phyloP scores from a whole-genome alignment of 768 basidiomycete species.

The Suillus decipiens region DNA sequence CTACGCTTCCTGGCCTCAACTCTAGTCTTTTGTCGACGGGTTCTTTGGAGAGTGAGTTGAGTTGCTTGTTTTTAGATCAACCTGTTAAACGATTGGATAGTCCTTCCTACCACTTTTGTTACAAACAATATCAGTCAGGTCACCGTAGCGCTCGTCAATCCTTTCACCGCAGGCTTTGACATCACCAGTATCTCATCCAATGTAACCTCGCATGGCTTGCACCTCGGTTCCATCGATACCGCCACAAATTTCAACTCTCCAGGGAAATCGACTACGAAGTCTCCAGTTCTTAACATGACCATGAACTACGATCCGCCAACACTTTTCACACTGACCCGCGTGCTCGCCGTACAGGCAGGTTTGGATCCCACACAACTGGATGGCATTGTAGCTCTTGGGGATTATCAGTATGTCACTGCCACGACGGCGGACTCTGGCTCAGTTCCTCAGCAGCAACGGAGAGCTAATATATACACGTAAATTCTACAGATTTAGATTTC shows the following conservation, averaged over 20 bases:
- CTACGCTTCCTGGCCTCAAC: conserved; percentile 60
- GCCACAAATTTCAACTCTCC: conserved; percentile 49
- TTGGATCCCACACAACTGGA: conserved; percentile 63
- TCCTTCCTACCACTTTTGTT: conserved; percentile 64
- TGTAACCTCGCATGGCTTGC: conserved; percentile 62
- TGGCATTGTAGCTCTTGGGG: conserved; percentile 65
- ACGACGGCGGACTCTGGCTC: conserved; percentile 36
- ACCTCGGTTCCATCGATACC: conserved; percentile 61
- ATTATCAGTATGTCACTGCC: conserved; percentile 52
- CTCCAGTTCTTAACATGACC: conserved; percentile 57
- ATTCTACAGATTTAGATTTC: conserved; percentile 24
- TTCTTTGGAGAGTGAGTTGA: conserved; percentile 49
- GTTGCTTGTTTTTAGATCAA: neutral
- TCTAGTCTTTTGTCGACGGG: conserved; percentile 57
- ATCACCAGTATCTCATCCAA: conserved; percentile 61
- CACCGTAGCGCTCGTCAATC: conserved; percentile 62
- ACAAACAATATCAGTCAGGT: conserved; percentile 66
- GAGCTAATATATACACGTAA: conserved; percentile 57
- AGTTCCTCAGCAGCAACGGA: conserved; percentile 27
- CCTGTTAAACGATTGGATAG: conserved; percentile 29
- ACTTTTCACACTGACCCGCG: conserved; percentile 73
- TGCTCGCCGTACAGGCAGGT: conserved; percentile 64
- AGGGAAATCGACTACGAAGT: conserved; percentile 56
- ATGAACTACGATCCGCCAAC: conserved; percentile 69
- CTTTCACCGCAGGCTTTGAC: conserved; percentile 60